Conservation (phyloP, 2,329 filamentous ascomycete species). For the Calonectria pteridis region DNA sequence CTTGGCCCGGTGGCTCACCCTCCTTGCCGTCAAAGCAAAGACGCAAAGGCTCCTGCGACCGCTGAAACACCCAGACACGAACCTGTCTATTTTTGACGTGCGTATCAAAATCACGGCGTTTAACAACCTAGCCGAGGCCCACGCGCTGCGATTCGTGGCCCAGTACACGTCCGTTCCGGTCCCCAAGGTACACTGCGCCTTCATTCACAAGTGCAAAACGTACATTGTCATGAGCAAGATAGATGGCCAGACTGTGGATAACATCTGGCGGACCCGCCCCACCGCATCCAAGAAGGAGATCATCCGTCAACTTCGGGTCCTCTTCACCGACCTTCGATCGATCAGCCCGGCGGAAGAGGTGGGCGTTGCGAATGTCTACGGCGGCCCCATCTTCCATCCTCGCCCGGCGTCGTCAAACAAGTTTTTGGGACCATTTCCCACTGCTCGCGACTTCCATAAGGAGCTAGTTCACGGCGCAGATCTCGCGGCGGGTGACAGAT, state of each 20-base stretch:
- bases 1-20: not conserved
- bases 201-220: constrained; percentile 23
- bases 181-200: constrained; percentile 26
- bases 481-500: constrained; percentile 19
- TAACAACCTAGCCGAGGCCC: constrained; percentile 10
- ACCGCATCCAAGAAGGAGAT: constrained; percentile 30
- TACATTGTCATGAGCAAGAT: constrained; percentile 38
- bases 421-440: not conserved
- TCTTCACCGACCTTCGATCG: constrained; percentile 37
- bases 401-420: not conserved
- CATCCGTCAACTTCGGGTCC: constrained; percentile 33
- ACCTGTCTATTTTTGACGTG: not conserved
- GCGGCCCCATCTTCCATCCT: not conserved
- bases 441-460: not conserved
- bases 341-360: constrained; percentile 23
- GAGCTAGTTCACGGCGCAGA: constrained; percentile 31
- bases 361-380: not conserved
- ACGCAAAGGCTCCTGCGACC: not conserved
- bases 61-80: not conserved
- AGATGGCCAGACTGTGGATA: constrained; percentile 31
- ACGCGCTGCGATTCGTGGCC: constrained; percentile 14
- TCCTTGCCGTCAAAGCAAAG: not conserved
- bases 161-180: constrained; percentile 24
- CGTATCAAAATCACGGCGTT: not conserved
- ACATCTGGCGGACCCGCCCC: constrained; percentile 27